Base-by-base conservation (phyloP, 2,329 filamentous ascomycete species). In the Colletotrichum melonis region DNA sequence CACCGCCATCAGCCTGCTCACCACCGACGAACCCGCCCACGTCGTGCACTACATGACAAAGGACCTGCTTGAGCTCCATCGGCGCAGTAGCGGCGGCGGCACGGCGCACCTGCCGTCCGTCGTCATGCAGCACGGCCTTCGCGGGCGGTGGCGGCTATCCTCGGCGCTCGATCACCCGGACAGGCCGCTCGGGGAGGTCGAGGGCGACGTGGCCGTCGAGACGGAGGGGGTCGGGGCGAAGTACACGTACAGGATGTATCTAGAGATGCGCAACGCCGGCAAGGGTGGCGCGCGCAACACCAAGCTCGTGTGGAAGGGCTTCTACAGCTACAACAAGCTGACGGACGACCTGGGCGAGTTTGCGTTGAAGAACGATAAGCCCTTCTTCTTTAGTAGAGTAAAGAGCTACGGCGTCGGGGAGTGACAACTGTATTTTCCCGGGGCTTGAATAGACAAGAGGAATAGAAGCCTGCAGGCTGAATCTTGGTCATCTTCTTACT, bases 261-360 rank as follows among this genome's bases (percentile, higher is more conserved):
- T 99, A 35, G 87, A 89, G 6, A 81, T 98, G 35, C 90, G 90
- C 1, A 91, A 88, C 75, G 90, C 92, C 0, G 88, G 90, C 14
- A 89, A 88, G 75, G 88, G 88, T 0, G 86, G 88, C 0, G 86
- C 91, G 0, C 91, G 91, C 80, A 98, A 97, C 79, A 98, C 96
- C 75, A 98, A 97, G 83, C 84, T 99, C 63, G 85, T 87, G 0
- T 99, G 97, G 96, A 93, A 93, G 78, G 93, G 93, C 1, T 98
- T 95, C 80, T 97, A 94, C 90, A 96, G 92, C 84, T 96, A 97
- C 80, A 97, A 98, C 80, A 89, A 90, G 77, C 82, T 97, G 78
- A 97, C 95, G 8, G 95, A 97, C 80, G 95, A 98, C 82, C 97
- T 94, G 93, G 94, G 88, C 4, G 93, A 94, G 83, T 98, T 98